phyloP scores from a whole-genome alignment of 352 stramenopile species.

The Pythium apleroticum region DNA sequence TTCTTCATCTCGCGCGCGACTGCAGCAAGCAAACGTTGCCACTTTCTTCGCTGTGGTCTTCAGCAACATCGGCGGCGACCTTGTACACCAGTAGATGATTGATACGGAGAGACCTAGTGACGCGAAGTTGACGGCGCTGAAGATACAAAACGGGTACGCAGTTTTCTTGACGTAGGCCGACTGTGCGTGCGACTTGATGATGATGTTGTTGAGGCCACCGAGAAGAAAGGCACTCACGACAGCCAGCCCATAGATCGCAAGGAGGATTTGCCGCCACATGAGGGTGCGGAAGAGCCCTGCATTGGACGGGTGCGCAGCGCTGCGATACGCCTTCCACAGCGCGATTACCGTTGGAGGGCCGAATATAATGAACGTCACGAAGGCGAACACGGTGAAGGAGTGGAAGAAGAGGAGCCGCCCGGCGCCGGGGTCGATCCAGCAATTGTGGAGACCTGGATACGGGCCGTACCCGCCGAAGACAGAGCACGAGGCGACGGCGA shows the following conservation, averaged over 20 bases:
- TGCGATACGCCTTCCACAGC: constrained; percentile 31
- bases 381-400: constrained; percentile 30
- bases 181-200: constrained; percentile 22
- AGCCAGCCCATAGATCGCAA: constrained; percentile 25
- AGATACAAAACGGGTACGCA: constrained; percentile 33
- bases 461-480: constrained; percentile 31
- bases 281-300: constrained; percentile 27
- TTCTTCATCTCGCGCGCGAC: constrained; percentile 2
- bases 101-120: constrained; percentile 36
- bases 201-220: constrained; percentile 33
- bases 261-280: constrained; percentile 30
- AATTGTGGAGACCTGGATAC: constrained; percentile 36
- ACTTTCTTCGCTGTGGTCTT: constrained; percentile 6
- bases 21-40: constrained; percentile 8
- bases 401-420: constrained; percentile 37
- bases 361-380: constrained; percentile 25
- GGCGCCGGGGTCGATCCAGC: constrained; percentile 34
- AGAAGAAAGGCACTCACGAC: constrained; percentile 32
- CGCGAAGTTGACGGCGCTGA: constrained; percentile 35
- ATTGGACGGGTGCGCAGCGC: constrained; percentile 7
- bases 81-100: constrained; percentile 33
- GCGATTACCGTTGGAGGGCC: constrained; percentile 23
- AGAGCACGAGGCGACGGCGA: constrained; percentile 28
- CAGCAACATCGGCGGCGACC: constrained; percentile 15
- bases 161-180: constrained; percentile 34